Percentiles rank a stretch among this genome's conserved stretches.
Evolutionary conservation across 2,329 filamentous ascomycete genomes (phyloP).

Genomic region (Aspergillus sp.): DNA sequence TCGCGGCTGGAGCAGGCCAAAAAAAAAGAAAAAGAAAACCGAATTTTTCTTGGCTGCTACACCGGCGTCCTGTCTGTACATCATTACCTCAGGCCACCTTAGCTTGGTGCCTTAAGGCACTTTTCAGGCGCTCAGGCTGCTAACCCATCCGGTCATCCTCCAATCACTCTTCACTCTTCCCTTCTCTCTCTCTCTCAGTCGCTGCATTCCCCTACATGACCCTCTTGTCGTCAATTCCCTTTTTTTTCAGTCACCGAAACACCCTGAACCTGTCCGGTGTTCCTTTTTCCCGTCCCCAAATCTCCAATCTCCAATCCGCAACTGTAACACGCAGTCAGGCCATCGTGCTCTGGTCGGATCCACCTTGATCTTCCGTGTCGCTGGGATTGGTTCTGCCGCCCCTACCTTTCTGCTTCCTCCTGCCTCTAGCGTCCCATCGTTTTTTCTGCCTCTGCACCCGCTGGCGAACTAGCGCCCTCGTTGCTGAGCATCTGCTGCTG

Average conservation of each 20-base stretch:
- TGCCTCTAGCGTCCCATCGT: constrained; percentile 19
- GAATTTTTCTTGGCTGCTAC: too few relatives aligned
- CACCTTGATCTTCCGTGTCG: constrained; percentile 25
- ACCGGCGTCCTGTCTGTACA: not conserved
- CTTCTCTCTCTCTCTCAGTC: not conserved
- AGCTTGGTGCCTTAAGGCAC: constrained; percentile 17
- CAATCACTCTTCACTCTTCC: not conserved
- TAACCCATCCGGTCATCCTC: not conserved
- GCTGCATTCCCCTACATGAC: not conserved
- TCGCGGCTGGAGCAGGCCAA: constrained; percentile 3
- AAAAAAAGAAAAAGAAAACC: not conserved
- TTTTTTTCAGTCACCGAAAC: not conserved
- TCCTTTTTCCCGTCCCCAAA: not conserved
- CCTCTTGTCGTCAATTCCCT: not conserved
- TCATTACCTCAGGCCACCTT: constrained; percentile 4
- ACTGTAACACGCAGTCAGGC: constrained; percentile 21
- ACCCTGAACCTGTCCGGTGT: not conserved
- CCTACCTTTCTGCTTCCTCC: constrained; percentile 20
- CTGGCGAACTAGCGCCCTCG: constrained; percentile 20
- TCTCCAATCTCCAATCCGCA: not conserved
- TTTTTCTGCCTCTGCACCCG: constrained; percentile 16
- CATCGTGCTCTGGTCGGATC: constrained; percentile 28
- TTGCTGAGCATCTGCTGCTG: constrained; percentile 19
- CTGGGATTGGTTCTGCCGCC: constrained; percentile 30
- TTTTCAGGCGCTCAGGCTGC: constrained; percentile 23